Evolutionary conservation across 1,284 basidiomycete genomes (phyloP), one percentile per base, ranked within the genome.

Genomic region (Singerocomus rubriflavus): DNA sequence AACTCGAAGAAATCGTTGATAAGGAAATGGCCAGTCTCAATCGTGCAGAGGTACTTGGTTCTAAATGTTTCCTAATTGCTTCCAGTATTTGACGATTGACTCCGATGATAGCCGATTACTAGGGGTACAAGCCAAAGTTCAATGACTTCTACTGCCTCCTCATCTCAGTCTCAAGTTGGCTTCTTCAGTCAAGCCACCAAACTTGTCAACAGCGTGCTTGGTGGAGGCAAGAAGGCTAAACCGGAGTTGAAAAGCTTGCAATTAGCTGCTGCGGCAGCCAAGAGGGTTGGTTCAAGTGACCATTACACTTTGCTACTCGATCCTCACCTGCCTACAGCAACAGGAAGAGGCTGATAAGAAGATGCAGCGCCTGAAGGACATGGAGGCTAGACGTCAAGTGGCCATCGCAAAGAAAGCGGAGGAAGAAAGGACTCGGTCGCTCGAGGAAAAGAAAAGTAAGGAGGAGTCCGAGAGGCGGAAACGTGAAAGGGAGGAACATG

Each of bases 281-380:
- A 90, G 74, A 93, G 88, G 84, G 92, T 93, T 32, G 29, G 71
- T 53, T 32, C 7, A 13, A 49, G 41, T 27, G 51, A 38, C 10
- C 25, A 26, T 34, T 42, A 27, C 4, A 34, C 43, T 39, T 31
- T 30, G 3, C 25, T 41, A 3, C 5, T 17, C 25, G 21, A 37
- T 45, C 11, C 52, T 59, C n/a, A 66, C 21, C 27, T 36, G 4
- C 9, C 14, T 41, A 41, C 39, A 95, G 91, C 90, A 94, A 77
- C 88, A 93, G 74, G 88, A 88, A 54, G 88, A 91, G 60, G 78
- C 79, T 33, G 89, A 91, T 55, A 90, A 88, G 71, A 93, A 91
- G 67, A 81, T 79, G 1, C 73, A 77, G 4, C 73, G 87, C 25
- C 71, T 87, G 54, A 89, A 85, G 60, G 88, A 93, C 57, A 86